These are phyloP conservation scores for Cerrena zonata DNA, from an alignment of 1,284 basidiomycete species.

Conservation along the genomic window DNA sequence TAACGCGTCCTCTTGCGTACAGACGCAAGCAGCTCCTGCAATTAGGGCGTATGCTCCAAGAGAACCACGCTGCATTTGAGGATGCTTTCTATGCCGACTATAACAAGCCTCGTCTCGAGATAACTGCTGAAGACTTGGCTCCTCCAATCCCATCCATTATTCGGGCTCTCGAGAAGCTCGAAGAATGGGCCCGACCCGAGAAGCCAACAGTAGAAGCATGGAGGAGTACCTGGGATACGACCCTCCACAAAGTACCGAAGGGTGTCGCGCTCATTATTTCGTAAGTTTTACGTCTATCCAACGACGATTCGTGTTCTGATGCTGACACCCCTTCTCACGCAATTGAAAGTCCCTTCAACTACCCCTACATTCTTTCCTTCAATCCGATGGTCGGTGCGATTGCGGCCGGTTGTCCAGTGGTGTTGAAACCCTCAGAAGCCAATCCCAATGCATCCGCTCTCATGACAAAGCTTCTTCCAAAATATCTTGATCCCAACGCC, in stretches of 20 bases:
- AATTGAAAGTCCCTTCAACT: constrained; percentile 47
- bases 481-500: constrained; percentile 53
- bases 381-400: constrained; percentile 54
- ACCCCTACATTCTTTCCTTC: constrained; percentile 45
- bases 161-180: constrained; percentile 42
- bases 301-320: constrained; percentile 7
- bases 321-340: constrained; percentile 10
- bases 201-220: constrained; percentile 31
- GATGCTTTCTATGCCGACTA: constrained; percentile 50
- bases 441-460: constrained; percentile 45
- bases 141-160: constrained; percentile 40
- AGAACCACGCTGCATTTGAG: constrained; percentile 47
- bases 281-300: constrained; percentile 21
- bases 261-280: constrained; percentile 40
- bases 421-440: constrained; percentile 62
- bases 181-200: constrained; percentile 49
- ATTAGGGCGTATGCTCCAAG: constrained; percentile 55
- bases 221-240: constrained; percentile 37
- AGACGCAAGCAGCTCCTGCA: constrained; percentile 60
- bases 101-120: constrained; percentile 44
- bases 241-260: constrained; percentile 47
- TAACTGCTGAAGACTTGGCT: constrained; percentile 33
- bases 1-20: constrained; percentile 48
- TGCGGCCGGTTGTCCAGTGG: constrained; percentile 53
- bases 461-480: constrained; percentile 50